These are phyloP conservation scores for Backusella circina DNA, from an alignment of 192 early-diverging fungal species.

Conservation along the genomic window DNA sequence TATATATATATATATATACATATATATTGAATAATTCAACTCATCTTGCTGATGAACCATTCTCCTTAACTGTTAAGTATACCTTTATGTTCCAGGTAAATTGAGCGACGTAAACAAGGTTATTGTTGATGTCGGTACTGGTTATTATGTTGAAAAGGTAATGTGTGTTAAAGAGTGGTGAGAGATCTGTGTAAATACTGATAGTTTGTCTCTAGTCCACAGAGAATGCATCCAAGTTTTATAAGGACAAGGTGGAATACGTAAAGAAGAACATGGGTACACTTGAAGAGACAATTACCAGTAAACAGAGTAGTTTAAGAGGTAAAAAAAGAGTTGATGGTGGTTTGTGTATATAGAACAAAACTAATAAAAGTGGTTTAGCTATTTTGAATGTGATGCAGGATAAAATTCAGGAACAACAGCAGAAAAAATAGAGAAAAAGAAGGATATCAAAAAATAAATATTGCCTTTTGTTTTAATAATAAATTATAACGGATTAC, in stretches of 20 bases:
- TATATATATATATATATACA: too few relatives aligned
- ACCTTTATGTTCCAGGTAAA: conserved; percentile 92
- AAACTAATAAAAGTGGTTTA: conserved; percentile 9
- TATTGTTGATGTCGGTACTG: conserved; percentile 94
- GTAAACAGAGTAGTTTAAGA: conserved; percentile 71
- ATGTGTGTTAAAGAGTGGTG: too few relatives aligned
- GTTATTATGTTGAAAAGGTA: conserved; percentile 95
- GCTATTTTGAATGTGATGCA: conserved; percentile 56
- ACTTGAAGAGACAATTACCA: conserved; percentile 76
- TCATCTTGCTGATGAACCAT: too few relatives aligned
- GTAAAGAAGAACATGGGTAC: conserved; percentile 78
- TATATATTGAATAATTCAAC: too few relatives aligned
- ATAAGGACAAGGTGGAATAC: conserved; percentile 77
- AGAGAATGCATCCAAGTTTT: conserved; percentile 81
- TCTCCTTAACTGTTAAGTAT: conserved; percentile 22
- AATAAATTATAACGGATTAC: too few relatives aligned
- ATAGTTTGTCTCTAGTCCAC: conserved; percentile 55
- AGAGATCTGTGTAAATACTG: too few relatives aligned
- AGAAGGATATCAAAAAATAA: background rate
- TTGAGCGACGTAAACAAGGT: conserved; percentile 78
- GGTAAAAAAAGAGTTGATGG: conserved; percentile 26
- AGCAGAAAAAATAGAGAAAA: conserved; percentile 26
- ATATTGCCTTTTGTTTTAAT: too few relatives aligned
- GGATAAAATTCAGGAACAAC: conserved; percentile 46
- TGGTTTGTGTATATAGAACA: background rate